A percentile compares a stretch with the other conserved stretches of the same genome.
Conservation (phyloP, 2,329 filamentous ascomycete genomes). For the Lasiodiplodia hormozganensis region DNA sequence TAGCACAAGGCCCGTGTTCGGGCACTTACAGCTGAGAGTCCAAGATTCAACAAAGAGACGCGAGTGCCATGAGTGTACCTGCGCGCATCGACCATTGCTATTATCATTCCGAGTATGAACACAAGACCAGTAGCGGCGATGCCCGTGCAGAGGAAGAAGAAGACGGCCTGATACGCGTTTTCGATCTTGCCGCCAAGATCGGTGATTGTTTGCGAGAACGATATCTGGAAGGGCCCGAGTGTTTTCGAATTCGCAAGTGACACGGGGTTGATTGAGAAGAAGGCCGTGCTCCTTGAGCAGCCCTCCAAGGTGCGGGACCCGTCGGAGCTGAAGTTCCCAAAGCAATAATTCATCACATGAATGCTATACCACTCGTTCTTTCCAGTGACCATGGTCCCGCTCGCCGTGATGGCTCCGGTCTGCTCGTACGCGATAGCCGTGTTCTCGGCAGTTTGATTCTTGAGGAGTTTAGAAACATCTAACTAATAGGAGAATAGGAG, state of each 20-base stretch:
- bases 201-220: slow-evolving; percentile 39
- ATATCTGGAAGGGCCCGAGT: slow-evolving; percentile 46
- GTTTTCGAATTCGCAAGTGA: slow-evolving; percentile 54
- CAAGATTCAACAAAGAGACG: slow-evolving; percentile 53
- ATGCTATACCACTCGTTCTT: slow-evolving; percentile 64
- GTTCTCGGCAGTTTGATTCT: slow-evolving; percentile 23
- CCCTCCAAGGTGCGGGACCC: slow-evolving; percentile 52
- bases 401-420: slow-evolving; percentile 37
- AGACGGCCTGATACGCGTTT: slow-evolving; percentile 46
- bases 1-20: not conserved
- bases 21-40: slow-evolving; percentile 36
- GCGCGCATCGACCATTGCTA: slow-evolving; percentile 52
- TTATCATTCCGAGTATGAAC: slow-evolving; percentile 54
- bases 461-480: slow-evolving; percentile 60
- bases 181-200: slow-evolving; percentile 5
- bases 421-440: slow-evolving; percentile 36
- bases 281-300: slow-evolving; percentile 58
- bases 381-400: slow-evolving; percentile 55
- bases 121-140: slow-evolving; percentile 46
- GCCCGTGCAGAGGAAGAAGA: slow-evolving; percentile 62
- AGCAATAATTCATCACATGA: slow-evolving; percentile 63
- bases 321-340: slow-evolving; percentile 47
- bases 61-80: slow-evolving; percentile 49
- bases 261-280: slow-evolving; percentile 61
- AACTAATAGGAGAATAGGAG: slow-evolving; percentile 44